phyloP scores from a whole-genome alignment of 208 protist species.

The Endotrypanum monterogeii region DNA sequence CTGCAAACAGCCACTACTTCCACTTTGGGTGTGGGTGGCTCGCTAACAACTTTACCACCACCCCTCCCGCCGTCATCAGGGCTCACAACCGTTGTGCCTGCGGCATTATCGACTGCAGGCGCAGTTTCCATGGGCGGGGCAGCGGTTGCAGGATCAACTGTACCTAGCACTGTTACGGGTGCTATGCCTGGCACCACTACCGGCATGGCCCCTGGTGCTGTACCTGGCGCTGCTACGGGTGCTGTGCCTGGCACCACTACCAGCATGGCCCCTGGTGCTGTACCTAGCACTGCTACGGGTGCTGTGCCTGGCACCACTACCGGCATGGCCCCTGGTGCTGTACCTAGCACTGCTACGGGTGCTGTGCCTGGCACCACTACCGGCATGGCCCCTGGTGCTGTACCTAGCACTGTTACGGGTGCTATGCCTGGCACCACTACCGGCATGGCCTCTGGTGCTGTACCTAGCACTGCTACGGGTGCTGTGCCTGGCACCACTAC shows the following conservation, averaged over 20 bases:
- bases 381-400: not conserved
- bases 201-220: no score
- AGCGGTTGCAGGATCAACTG: not conserved
- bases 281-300: not conserved
- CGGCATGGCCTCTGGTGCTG: not conserved
- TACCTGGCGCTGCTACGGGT: not conserved
- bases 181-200: not conserved
- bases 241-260: not conserved
- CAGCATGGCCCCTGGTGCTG: not conserved
- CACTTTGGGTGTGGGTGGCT: constrained; percentile 28
- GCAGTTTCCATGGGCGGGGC: not conserved
- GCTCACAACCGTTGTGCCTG: not conserved
- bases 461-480: no score
- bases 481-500: not conserved
- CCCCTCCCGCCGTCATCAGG: not conserved
- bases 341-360: not conserved
- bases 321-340: not conserved
- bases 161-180: not conserved
- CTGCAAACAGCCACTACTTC: constrained; percentile 18
- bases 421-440: not conserved
- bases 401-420: not conserved
- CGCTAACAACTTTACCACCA: constrained; percentile 4
- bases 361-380: not conserved
- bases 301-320: not conserved
- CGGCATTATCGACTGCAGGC: not conserved